Evolutionary conservation across 1,284 basidiomycete genomes (phyloP).

Genomic region (Papiliotrema flavescens): DNA sequence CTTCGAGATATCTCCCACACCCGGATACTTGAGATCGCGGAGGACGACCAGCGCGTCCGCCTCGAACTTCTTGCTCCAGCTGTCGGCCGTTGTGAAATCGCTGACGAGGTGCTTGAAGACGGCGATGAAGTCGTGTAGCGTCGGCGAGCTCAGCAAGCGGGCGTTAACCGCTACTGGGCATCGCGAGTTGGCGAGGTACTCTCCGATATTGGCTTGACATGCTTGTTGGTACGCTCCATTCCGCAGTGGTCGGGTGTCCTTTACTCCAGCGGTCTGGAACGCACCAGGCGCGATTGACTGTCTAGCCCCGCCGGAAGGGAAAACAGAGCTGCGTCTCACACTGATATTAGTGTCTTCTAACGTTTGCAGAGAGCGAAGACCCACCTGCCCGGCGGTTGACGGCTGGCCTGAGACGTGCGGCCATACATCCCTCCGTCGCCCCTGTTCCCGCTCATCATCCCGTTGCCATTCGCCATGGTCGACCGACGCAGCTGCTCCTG

Average conservation of each 20-base stretch:
- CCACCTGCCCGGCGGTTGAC: slow-evolving; percentile 10
- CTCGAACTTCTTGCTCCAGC: slow-evolving; percentile 61
- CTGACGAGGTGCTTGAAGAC: slow-evolving; percentile 73
- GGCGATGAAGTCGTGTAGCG: slow-evolving; percentile 72
- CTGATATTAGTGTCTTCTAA: slow-evolving; percentile 1
- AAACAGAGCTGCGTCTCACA: slow-evolving; percentile 50
- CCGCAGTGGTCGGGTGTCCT: slow-evolving; percentile 68
- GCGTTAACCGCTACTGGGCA: slow-evolving; percentile 60
- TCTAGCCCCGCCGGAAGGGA: slow-evolving; percentile 54
- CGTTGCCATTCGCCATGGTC: background rate
- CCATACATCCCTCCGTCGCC: slow-evolving; percentile 5
- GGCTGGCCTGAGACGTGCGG: slow-evolving; percentile 1
- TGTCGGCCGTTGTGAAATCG: slow-evolving; percentile 62
- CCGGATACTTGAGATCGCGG: slow-evolving; percentile 72
- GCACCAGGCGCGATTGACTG: slow-evolving; percentile 48
- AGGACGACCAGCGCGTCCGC: slow-evolving; percentile 69
- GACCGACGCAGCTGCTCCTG: slow-evolving; percentile 4
- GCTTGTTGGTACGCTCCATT: slow-evolving; percentile 66
- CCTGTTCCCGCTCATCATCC: slow-evolving; percentile 1
- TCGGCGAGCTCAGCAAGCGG: slow-evolving; percentile 66
- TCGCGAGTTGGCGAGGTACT: slow-evolving; percentile 61
- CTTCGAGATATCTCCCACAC: slow-evolving; percentile 65
- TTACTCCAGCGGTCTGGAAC: slow-evolving; percentile 52
- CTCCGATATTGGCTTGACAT: slow-evolving; percentile 69
- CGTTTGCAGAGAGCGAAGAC: background rate